Percentiles rank a stretch among this genome's conserved stretches.
These are phyloP conservation scores for Nicotiana knightiana DNA, from an alignment of 257 asterid species.

Conservation along the genomic window DNA sequence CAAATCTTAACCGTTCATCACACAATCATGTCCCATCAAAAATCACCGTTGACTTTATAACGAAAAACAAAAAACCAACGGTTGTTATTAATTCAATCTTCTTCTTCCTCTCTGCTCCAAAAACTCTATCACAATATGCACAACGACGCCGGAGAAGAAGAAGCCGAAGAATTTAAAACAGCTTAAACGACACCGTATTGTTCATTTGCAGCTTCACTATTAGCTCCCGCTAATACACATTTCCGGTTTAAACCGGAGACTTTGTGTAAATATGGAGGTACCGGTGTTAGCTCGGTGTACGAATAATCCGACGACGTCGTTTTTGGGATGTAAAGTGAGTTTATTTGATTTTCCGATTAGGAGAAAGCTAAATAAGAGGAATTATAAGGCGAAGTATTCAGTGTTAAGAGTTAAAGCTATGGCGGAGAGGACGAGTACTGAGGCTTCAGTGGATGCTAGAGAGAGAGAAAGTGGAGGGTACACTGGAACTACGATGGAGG, in stretches of 20 bases:
- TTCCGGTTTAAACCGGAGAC: not conserved
- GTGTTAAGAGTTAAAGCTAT: constrained; percentile 20
- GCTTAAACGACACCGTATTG: not conserved
- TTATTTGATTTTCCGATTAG: constrained; percentile 19
- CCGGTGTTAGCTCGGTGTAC: constrained; percentile 47
- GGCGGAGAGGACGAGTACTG: constrained; percentile 24
- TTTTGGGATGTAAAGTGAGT: constrained; percentile 27
- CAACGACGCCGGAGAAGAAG: constrained; percentile 7
- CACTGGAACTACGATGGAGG: constrained; percentile 75
- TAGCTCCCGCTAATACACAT: not conserved
- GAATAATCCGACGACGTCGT: constrained; percentile 31
- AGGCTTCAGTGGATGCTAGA: constrained; percentile 13
- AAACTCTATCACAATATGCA: not conserved
- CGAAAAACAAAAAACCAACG: not conserved
- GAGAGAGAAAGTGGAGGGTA: constrained; percentile 35
- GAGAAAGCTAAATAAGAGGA: constrained; percentile 19
- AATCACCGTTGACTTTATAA: not conserved
- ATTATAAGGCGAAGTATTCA: constrained; percentile 7
- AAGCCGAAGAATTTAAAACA: not conserved
- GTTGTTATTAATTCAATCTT: not conserved
- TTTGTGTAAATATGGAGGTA: constrained; percentile 36
- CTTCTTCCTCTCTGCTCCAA: not conserved
- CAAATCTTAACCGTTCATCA: not conserved
- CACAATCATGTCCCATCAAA: not conserved
- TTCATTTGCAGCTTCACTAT: not conserved